Evolutionary conservation across 2,329 filamentous ascomycete species (phyloP), one percentile per base, ranked within the genome.

Genomic region (Fusarium chlamydosporum): DNA sequence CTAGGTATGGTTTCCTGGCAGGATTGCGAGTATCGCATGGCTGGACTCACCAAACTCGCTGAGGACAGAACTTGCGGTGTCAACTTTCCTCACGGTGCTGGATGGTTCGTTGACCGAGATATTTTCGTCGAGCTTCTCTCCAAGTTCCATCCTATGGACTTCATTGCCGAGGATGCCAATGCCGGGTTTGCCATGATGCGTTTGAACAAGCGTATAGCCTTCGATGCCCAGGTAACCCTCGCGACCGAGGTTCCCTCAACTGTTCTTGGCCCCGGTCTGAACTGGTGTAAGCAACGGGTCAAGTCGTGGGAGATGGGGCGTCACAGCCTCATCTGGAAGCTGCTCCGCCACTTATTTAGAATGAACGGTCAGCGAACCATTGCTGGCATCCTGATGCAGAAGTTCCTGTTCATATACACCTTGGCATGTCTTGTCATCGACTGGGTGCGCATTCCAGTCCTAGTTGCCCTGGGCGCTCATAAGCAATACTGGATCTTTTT

Each of bases 221-320:
- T 58, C 4, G 55, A 58, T n/a, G 55, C 55, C 1, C 55, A 56
- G 4, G 55, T 58, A 3, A 58, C 55, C 0, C 55, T 58, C 2
- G 55, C 55, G 0, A 58, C 55, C 1, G 55, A 56, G 11, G 55
- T 58, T 3, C 55, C 55, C 2, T 20, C 55, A 0, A 56, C 50
- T n/a, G 56, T 69, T 2, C 42, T 69, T 10, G 66, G 66, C 2
- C 61, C 66, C 3, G 65, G 61, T 0, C 3, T 69, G n/a, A 69
- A 68, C 37, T 69, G 65, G 66, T 69, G 58, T 53, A 69, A 69
- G 27, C 66, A 68, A 37, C 45, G 66, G n/a, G 50, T 68, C 52
- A 65, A 57, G 52, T 68, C 66, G 3, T 68, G 66, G 66, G 65
- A 69, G 18, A 69, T 68, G 56, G 65, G 66, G 15, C 53, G 66